These are phyloP conservation scores for Irpex rosettiformis DNA, from an alignment of 1,284 basidiomycete species.

Conservation along the genomic window DNA sequence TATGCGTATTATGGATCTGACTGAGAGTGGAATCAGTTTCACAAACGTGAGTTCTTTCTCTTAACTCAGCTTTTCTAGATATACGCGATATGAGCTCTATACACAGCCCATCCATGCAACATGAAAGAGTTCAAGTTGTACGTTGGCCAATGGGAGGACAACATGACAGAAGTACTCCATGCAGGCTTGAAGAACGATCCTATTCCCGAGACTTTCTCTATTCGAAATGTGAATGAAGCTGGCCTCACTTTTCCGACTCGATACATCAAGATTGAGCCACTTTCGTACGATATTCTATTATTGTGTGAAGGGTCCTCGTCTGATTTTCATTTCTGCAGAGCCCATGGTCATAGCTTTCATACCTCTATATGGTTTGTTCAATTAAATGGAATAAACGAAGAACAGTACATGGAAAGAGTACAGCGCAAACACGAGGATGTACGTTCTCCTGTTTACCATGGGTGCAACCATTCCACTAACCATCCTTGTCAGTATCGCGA, in stretches of 20 bases:
- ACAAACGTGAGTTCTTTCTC: conserved; percentile 42
- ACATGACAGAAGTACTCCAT: conserved; percentile 60
- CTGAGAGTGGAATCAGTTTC: conserved; percentile 36
- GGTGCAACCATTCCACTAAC: not conserved
- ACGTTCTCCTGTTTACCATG: conserved; percentile 4
- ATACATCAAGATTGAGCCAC: conserved; percentile 69
- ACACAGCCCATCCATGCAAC: conserved; percentile 71
- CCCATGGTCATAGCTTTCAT: conserved; percentile 68
- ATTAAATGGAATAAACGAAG: conserved; percentile 54
- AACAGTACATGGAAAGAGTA: conserved; percentile 50
- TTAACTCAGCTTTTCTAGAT: not conserved
- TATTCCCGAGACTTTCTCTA: conserved; percentile 56
- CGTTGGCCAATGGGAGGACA: conserved; percentile 58
- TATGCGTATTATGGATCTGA: not conserved
- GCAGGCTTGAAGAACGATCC: conserved; percentile 62
- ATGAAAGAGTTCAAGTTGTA: conserved; percentile 77
- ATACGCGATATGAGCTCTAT: not conserved
- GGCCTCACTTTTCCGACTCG: conserved; percentile 59
- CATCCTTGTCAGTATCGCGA: conserved; percentile 55
- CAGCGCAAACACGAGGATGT: conserved; percentile 59
- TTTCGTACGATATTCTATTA: conserved; percentile 49
- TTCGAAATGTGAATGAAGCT: conserved; percentile 50
- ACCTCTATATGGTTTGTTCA: conserved; percentile 75
- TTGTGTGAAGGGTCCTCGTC: not conserved
- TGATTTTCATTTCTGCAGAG: conserved; percentile 30